Base-by-base conservation (phyloP, 805 yeast genomes). In the Wickerhamiella shivajii region DNA sequence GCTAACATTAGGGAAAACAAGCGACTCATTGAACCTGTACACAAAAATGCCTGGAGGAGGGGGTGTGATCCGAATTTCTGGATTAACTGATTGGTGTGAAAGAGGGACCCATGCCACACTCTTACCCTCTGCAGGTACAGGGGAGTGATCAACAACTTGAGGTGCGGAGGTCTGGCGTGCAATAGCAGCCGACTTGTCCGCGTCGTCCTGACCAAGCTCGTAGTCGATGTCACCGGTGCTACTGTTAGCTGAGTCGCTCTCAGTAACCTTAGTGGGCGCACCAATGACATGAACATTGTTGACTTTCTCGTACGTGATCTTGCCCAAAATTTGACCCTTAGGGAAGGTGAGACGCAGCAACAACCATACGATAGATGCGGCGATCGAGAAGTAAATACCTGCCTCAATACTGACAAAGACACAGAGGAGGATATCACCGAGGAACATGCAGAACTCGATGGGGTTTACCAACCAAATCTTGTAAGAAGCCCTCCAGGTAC, bases 21-120 rank as follows among this genome's bases (percentile, higher is more conserved):
- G 77, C 11, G 84, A 62, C 48, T 85, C 95, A 13, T 74, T 60
- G 25, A 90, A 77, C 46, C 90, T 69, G 61, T 75, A 85, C 3
- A 85, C 93, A 38, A 84, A 46, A 12, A 85, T 84, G 21, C 96
- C 95, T 1, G 87, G 81, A 18, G 95, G 95, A 11, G 96, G 93
- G 2, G 84, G 78, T 11, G 53, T 53, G 5, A 85, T 68, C 1
- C 61, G 50, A 12, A 84, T 54, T 11, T 64, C 67, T 4, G 66
- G 57, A 52, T 85, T 80, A 70, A 50, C 37, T 52, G 53, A 51
- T 51, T 55, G 50, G 56, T 63, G 52, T 52, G 47, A 37, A 14
- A 57, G 34, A 2, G 63, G 60, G 30, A 59, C 59, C 60, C 59
- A 53, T 29, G 39, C 42, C 15, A 28, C 14, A 10, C 28, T 34